These are phyloP conservation scores for Durio zibethinus DNA, from an alignment of 345 rosid genomes.

Conservation along the genomic window DNA sequence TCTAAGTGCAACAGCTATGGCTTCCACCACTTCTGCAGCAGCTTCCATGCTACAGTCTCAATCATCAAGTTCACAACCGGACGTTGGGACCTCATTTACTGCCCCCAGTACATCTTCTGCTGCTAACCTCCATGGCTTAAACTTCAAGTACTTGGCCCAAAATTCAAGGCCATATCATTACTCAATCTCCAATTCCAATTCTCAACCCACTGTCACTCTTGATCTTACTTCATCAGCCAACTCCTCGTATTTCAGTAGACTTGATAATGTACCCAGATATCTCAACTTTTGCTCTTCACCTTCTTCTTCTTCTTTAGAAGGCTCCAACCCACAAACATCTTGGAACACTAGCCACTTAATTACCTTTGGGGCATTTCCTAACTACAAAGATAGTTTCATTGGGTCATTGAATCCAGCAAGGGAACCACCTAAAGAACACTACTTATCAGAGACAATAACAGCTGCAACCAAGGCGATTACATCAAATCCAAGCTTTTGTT, in stretches of 20 bases:
- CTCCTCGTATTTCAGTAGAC: conserved; percentile 10
- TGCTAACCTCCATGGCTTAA: conserved; percentile 25
- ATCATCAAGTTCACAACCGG: conserved; percentile 26
- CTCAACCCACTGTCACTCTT: conserved; percentile 64
- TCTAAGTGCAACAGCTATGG: conserved; percentile 40
- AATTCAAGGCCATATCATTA: conserved; percentile 18
- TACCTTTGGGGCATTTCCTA: conserved; percentile 13
- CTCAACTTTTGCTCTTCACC: conserved; percentile 43
- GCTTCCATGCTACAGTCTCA: conserved; percentile 37
- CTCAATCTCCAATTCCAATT: conserved; percentile 43
- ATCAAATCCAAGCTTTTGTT: conserved; percentile 30
- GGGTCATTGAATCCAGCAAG: not conserved
- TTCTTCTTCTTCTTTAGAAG: conserved; percentile 9
- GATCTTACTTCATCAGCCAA: conserved; percentile 51
- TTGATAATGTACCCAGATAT: conserved; percentile 22
- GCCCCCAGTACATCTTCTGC: conserved; percentile 12
- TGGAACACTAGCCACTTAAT: conserved; percentile 4
- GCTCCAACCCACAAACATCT: conserved; percentile 8
- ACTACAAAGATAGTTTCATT: conserved; percentile 17
- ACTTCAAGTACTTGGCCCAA: conserved; percentile 27
- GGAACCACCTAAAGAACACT: conserved; percentile 7
- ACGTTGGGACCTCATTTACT: conserved; percentile 17
- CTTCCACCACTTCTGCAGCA: conserved; percentile 42
- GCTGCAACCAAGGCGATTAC: conserved; percentile 37
- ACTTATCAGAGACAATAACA: conserved; percentile 23